Evolutionary conservation across 2,329 filamentous ascomycete genomes (phyloP).

Genomic region (Harringtonia aguacate): DNA sequence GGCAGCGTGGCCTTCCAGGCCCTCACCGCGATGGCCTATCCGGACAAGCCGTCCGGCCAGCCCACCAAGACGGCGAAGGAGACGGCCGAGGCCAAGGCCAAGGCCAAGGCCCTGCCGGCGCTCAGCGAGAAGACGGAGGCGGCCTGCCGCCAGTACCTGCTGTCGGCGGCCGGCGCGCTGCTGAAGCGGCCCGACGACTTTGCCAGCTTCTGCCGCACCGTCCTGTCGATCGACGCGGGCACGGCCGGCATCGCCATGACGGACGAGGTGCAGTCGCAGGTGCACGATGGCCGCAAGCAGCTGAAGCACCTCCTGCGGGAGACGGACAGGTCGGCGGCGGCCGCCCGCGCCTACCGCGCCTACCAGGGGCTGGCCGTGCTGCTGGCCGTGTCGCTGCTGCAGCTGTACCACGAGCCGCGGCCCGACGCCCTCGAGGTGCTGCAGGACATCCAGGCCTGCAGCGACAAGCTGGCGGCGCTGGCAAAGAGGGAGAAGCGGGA

Average conservation of each 20-base stretch:
- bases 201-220: slow-evolving; percentile 40
- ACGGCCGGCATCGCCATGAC: slow-evolving; percentile 42
- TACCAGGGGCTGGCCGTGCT: slow-evolving; percentile 65
- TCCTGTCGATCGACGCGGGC: slow-evolving; percentile 40
- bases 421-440: slow-evolving; percentile 74
- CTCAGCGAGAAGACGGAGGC: slow-evolving; percentile 43
- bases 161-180: slow-evolving; percentile 47
- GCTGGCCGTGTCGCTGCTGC: slow-evolving; percentile 73
- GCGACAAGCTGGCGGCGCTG: slow-evolving; percentile 45
- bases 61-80: neutral
- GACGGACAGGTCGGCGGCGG: slow-evolving; percentile 18
- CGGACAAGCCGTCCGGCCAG: slow-evolving; percentile 18
- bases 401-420: slow-evolving; percentile 76
- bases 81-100: slow-evolving; percentile 13
- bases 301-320: slow-evolving; percentile 38
- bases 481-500: slow-evolving; percentile 26
- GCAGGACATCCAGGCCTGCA: slow-evolving; percentile 69
- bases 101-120: slow-evolving; percentile 26
- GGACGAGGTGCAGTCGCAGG: slow-evolving; percentile 40
- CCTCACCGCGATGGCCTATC: slow-evolving; percentile 44
- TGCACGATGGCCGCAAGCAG: slow-evolving; percentile 38
- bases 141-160: slow-evolving; percentile 44
- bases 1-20: slow-evolving; percentile 35
- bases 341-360: slow-evolving; percentile 25
- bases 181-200: slow-evolving; percentile 43